Conservation (phyloP, 2,329 filamentous ascomycete genomes). For the Fusarium brachygibbosum region DNA sequence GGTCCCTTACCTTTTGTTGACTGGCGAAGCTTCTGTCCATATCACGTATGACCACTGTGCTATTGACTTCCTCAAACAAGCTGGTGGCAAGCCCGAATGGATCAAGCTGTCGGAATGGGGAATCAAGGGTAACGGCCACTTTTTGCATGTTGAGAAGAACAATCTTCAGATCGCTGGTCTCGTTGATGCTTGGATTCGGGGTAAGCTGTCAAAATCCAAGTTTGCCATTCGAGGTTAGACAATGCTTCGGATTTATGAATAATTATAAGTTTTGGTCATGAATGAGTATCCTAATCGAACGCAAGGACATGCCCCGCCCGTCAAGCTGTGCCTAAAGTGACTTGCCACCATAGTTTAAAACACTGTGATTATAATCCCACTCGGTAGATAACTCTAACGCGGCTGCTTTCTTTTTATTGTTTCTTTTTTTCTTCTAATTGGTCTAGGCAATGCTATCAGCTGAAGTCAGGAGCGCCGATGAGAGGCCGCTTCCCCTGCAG, state of each 20-base stretch:
- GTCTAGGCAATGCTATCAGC: too few species aligned
- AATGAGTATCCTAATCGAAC: neutral
- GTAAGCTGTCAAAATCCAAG: neutral
- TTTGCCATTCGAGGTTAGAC: neutral
- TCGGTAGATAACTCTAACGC: too few species aligned
- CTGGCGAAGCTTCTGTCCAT: constrained; percentile 37
- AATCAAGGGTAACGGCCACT: constrained; percentile 38
- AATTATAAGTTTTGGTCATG: too few species aligned
- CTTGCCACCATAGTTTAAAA: neutral
- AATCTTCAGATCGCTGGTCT: constrained; percentile 34
- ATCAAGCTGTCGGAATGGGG: constrained; percentile 27
- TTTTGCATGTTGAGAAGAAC: constrained; percentile 41
- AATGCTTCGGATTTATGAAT: too few species aligned
- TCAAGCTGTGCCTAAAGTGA: neutral
- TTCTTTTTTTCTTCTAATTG: too few species aligned
- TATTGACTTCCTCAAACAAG: constrained; percentile 31
- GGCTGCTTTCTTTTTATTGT: too few species aligned
- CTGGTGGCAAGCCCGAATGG: constrained; percentile 33
- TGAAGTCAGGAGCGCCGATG: too few species aligned
- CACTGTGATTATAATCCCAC: too few species aligned
- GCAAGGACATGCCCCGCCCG: neutral
- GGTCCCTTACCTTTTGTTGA: constrained; percentile 29
- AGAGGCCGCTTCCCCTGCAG: too few species aligned
- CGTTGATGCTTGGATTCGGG: constrained; percentile 20
- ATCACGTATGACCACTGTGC: constrained; percentile 34